phyloP scores from a whole-genome alignment of 768 basidiomycete species.

The Mycena rebaudengoi region DNA sequence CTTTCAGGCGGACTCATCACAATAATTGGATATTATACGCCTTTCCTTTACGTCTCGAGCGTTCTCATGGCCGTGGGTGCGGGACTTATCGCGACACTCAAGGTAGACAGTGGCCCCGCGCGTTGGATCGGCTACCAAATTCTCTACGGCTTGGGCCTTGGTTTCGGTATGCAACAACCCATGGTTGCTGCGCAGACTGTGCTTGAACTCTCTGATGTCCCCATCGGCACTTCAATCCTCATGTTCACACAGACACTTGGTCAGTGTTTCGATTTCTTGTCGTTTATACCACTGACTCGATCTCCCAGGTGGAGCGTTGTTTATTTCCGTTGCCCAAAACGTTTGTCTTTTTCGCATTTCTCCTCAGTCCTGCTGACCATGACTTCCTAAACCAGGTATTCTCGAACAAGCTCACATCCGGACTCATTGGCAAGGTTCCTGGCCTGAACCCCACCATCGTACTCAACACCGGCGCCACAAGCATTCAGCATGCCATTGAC shows the following conservation, averaged over 20 bases:
- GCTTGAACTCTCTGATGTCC: slow-evolving; percentile 19
- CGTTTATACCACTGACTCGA: background rate
- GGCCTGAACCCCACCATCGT: slow-evolving; percentile 8
- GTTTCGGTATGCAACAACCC: slow-evolving; percentile 29
- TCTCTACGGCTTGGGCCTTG: slow-evolving; percentile 38
- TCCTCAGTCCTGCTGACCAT: too few relatives aligned
- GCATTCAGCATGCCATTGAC: slow-evolving; percentile 1
- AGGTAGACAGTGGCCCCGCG: slow-evolving; percentile 25
- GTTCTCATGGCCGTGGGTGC: slow-evolving; percentile 42
- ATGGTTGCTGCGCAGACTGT: slow-evolving; percentile 28
- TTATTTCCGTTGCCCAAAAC: slow-evolving; percentile 28
- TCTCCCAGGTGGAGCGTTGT: slow-evolving; percentile 25
- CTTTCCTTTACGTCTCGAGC: slow-evolving; percentile 37
- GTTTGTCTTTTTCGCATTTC: too few relatives aligned
- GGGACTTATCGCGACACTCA: slow-evolving; percentile 43
- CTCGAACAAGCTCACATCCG: slow-evolving; percentile 7
- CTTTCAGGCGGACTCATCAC: too few relatives aligned
- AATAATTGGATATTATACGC: slow-evolving; percentile 44
- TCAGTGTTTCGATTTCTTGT: background rate
- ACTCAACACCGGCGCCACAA: slow-evolving; percentile 12
- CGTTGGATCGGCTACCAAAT: slow-evolving; percentile 35
- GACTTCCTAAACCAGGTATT: too few relatives aligned
- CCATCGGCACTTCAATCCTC: slow-evolving; percentile 20
- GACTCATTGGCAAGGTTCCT: slow-evolving; percentile 7
- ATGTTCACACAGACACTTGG: slow-evolving; percentile 29